Percentiles rank a stretch among this genome's conserved stretches.
phyloP scores from a whole-genome alignment of 208 protist genomes.

The Wallacemonas sp. region DNA sequence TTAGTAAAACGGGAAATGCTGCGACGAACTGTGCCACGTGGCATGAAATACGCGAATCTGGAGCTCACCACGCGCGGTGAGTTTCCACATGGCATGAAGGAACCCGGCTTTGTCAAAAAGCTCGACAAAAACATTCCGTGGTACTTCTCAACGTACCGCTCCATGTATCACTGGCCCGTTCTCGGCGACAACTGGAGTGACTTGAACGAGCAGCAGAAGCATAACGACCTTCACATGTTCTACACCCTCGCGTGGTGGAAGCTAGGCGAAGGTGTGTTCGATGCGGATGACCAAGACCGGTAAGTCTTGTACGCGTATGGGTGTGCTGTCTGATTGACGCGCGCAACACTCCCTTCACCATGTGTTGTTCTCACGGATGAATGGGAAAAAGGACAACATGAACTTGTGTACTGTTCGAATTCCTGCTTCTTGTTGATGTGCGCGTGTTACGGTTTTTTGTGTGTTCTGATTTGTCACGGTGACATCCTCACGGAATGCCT shows the following conservation, averaged over 20 bases:
- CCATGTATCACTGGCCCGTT: constrained; percentile 90
- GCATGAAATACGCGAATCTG: constrained; percentile 88
- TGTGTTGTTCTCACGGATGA: too few relatives aligned
- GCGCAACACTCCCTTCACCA: too few relatives aligned
- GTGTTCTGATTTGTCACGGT: too few relatives aligned
- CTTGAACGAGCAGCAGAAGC: constrained; percentile 81
- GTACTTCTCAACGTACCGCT: constrained; percentile 90
- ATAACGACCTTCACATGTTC: constrained; percentile 91
- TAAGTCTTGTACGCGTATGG: constrained; percentile 17
- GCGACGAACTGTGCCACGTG: constrained; percentile 19
- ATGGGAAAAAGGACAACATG: too few relatives aligned
- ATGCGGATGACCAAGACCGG: constrained; percentile 74
- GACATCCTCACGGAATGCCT: too few relatives aligned
- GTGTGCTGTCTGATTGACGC: background rate
- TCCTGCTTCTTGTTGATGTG: too few relatives aligned
- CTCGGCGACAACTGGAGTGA: constrained; percentile 89
- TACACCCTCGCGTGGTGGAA: constrained; percentile 92
- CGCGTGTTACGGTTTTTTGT: too few relatives aligned
- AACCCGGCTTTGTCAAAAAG: constrained; percentile 87
- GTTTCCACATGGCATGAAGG: constrained; percentile 92
- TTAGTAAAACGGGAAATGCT: too few relatives aligned
- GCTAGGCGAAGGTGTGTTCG: constrained; percentile 87
- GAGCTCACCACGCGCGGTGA: constrained; percentile 86
- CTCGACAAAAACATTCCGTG: constrained; percentile 91
- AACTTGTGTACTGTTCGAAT: too few relatives aligned